Evolutionary conservation across 352 stramenopile species (phyloP).

Genomic region (Phytophthora pistaciae): DNA sequence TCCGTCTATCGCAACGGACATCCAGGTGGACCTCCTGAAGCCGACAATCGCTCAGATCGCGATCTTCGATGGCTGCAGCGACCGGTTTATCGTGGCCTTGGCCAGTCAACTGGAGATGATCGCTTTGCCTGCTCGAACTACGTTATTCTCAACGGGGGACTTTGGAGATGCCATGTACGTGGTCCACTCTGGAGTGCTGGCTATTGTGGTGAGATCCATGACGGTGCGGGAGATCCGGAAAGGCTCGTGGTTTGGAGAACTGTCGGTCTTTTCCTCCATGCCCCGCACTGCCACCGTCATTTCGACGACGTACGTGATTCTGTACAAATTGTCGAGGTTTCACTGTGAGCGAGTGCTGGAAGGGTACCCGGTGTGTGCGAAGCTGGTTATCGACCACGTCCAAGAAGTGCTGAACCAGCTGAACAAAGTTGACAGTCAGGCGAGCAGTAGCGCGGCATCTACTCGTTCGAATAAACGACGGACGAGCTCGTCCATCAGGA

Average conservation of each 20-base stretch:
- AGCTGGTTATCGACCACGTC: constrained; percentile 31
- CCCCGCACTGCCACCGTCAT: constrained; percentile 64
- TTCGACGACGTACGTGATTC: constrained; percentile 66
- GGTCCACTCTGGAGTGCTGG: constrained; percentile 70
- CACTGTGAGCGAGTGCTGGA: constrained; percentile 62
- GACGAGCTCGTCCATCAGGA: background rate
- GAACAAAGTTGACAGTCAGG: background rate
- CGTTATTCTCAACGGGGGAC: constrained; percentile 66
- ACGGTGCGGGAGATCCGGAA: constrained; percentile 81
- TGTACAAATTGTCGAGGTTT: constrained; percentile 73
- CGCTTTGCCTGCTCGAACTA: constrained; percentile 62
- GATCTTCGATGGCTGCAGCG: constrained; percentile 66
- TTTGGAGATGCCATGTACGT: constrained; percentile 80
- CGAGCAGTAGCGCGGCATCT: background rate
- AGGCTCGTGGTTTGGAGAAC: constrained; percentile 70
- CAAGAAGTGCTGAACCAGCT: constrained; percentile 27
- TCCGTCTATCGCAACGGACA: constrained; percentile 76
- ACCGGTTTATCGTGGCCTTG: constrained; percentile 67
- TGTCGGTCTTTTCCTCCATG: constrained; percentile 72
- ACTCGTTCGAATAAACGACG: background rate
- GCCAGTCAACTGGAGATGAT: constrained; percentile 73
- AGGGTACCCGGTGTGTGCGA: constrained; percentile 56
- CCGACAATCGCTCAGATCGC: constrained; percentile 58
- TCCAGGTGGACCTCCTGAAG: constrained; percentile 77
- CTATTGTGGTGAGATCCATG: constrained; percentile 59